Evolutionary conservation across 164 flowering plant genomes (phyloP), one percentile per base, ranked within the genome.

Genomic region (Aristolochia californica): DNA sequence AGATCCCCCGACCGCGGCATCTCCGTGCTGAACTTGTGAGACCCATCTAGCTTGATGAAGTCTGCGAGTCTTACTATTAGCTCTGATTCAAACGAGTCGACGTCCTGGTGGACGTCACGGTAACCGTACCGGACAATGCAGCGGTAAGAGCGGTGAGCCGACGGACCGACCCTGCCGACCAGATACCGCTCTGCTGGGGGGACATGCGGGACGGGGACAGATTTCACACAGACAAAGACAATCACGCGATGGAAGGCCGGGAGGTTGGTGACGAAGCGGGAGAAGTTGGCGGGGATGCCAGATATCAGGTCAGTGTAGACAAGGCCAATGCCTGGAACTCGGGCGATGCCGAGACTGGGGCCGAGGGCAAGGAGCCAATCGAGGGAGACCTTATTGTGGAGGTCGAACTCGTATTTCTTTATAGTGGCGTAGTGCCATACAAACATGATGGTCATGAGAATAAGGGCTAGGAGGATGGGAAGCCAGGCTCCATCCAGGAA

Each of bases 401-500:
- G 91, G 60, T 91, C 95, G 58, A 69, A 91, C 62, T 91, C 95
- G 45, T 91, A 91, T 50, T 87, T 91, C 74, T 91, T 87, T 56
- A 82, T 75, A 50, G 94, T 87, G 28, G 94, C 82, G 53, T 87
- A 91, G 73, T 91, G 94, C 97, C 95, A 91, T 27, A 85, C 81
- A 55, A 83, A 79, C 97, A 91, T 91, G 64, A 87, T 62, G 30
- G 88, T 77, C 83, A 86, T 87, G 55, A 91, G 78, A 65, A 88
- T 66, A 43, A 91, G 80, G 16, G 98, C 91, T 23, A 91, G 79
- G 30, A 88, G 88, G 70, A 91, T 91, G n/a, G 98, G 98, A 8
- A 91, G 88, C 98, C 98, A 91, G 8, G 98, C 98, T 15, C 98
- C 98, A 45, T 91, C 97, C 4, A 68, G 74, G 59, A 87, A 87